Conservation (phyloP, 805 yeast species). For the Suhomyces xylopsoci region DNA sequence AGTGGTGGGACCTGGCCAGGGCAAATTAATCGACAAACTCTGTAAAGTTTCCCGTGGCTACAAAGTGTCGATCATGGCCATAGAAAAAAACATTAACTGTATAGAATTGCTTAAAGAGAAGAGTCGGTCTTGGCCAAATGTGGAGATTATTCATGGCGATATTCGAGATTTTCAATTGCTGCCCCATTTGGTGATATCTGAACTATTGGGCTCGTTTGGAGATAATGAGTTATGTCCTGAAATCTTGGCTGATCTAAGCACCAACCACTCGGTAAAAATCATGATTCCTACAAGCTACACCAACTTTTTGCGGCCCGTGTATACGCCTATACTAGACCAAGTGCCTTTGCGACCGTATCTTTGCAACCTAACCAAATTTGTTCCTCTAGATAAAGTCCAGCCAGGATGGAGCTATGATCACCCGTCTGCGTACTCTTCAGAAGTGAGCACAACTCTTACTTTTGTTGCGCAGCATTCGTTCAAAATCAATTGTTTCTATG, state of each 20-base stretch:
- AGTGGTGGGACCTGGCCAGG: conserved; percentile 86
- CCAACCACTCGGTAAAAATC: conserved; percentile 29
- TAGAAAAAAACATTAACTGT: conserved; percentile 73
- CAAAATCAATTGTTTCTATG: conserved; percentile 69
- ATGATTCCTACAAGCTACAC: conserved; percentile 50
- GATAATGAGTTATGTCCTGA: conserved; percentile 91
- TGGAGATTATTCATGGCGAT: conserved; percentile 55
- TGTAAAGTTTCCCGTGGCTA: not conserved
- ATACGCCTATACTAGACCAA: conserved; percentile 45
- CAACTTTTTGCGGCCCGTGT: conserved; percentile 64
- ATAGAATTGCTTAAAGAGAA: conserved; percentile 46
- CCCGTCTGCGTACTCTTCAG: conserved; percentile 32
- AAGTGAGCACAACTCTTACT: conserved; percentile 37
- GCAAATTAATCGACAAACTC: conserved; percentile 62
- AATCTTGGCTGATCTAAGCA: conserved; percentile 44
- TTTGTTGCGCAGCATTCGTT: conserved; percentile 42
- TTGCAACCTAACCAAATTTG: conserved; percentile 14
- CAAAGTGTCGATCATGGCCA: conserved; percentile 35
- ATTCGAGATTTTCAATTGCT: conserved; percentile 35
- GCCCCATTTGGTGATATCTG: conserved; percentile 68
- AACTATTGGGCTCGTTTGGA: conserved; percentile 86
- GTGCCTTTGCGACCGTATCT: conserved; percentile 20
- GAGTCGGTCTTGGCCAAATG: conserved; percentile 53
- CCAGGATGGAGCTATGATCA: conserved; percentile 64
- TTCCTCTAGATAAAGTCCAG: conserved; percentile 34